phyloP scores from a whole-genome alignment of 169 alveolate genomes.

The Amoebophrya sp. region DNA sequence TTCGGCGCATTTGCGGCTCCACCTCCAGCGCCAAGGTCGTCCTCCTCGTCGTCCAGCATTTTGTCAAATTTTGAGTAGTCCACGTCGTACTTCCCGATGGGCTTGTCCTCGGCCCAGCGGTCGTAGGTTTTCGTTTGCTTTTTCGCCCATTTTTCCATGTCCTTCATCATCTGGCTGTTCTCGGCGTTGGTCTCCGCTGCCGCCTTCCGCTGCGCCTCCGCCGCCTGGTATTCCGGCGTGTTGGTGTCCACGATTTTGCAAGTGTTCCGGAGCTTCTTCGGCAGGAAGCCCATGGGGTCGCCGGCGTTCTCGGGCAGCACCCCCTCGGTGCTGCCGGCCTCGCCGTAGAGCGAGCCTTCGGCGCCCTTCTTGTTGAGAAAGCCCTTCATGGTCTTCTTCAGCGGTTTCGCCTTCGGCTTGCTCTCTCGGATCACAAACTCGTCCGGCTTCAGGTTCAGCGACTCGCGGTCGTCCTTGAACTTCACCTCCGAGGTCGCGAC shows the following conservation, averaged over 20 bases:
- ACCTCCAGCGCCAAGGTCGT: too few species aligned
- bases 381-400: not conserved
- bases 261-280: slow-evolving; percentile 28
- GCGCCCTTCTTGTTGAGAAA: not conserved
- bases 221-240: not conserved
- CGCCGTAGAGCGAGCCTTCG: slow-evolving; percentile 26
- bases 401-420: not conserved
- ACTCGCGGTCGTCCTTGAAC: too few species aligned
- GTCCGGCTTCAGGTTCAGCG: too few species aligned
- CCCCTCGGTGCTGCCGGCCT: slow-evolving; percentile 32
- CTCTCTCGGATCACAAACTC: not conserved
- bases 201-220: not conserved
- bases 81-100: not conserved
- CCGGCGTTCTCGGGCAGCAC: slow-evolving; percentile 37
- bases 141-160: not conserved
- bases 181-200: not conserved
- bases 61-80: not conserved
- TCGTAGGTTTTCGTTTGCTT: not conserved
- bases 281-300: slow-evolving; percentile 38
- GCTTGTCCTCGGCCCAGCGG: not conserved
- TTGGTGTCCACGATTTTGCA: slow-evolving; percentile 32
- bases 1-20: too few species aligned
- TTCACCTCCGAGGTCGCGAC: not conserved
- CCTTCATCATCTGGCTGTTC: not conserved
- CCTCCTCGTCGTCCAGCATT: not conserved